A percentile compares a stretch with the other conserved stretches of the same genome.
phyloP scores from a whole-genome alignment of 2,329 filamentous ascomycete species.

The Xylariaceae sp. region DNA sequence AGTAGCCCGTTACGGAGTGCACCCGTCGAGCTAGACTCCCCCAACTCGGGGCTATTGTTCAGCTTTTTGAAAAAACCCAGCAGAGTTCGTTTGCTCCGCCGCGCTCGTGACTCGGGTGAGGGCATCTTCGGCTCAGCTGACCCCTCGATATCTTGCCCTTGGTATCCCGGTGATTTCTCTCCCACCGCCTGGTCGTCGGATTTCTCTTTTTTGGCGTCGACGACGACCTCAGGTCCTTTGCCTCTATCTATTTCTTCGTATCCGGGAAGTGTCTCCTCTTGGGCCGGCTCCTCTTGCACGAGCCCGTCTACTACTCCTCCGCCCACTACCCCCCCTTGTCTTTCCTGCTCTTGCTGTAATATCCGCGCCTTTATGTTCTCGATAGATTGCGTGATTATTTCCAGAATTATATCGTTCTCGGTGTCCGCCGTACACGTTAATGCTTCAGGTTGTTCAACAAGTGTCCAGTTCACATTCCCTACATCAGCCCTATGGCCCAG shows the following conservation, averaged over 20 bases:
- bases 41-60: conserved; percentile 30
- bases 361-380: not conserved
- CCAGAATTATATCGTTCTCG: not conserved
- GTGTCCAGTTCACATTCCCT: too few species aligned
- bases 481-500: too few species aligned
- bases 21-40: conserved; percentile 36
- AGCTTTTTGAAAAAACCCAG: conserved; percentile 35
- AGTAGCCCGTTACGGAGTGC: conserved; percentile 19
- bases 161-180: too few species aligned
- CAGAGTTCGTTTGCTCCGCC: conserved; percentile 31
- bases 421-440: not conserved
- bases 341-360: not conserved
- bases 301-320: not conserved
- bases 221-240: not conserved
- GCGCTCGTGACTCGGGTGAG: conserved; percentile 14
- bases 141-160: not conserved
- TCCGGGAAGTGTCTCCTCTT: not conserved
- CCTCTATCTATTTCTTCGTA: not conserved
- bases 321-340: not conserved
- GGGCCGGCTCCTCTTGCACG: not conserved
- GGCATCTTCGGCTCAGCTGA: not conserved
- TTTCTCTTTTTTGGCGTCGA: too few species aligned
- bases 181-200: not conserved
- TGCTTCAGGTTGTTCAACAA: not conserved
- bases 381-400: conserved; percentile 2